phyloP scores from a whole-genome alignment of 371 early-diverging fungal species.

The Lichtheimia ornata region DNA sequence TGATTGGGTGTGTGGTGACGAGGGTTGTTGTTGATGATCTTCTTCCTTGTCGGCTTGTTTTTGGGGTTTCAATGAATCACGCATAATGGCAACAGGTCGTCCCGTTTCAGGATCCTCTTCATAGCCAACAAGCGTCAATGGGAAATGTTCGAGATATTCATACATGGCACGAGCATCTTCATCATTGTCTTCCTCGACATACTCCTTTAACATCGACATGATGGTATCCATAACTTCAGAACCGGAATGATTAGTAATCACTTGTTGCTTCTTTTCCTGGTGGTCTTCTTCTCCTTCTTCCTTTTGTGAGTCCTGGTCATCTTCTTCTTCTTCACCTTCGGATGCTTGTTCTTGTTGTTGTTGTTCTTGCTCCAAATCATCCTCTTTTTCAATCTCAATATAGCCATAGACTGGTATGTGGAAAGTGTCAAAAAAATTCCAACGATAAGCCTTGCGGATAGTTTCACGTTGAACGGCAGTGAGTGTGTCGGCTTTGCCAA shows the following conservation, averaged over 20 bases:
- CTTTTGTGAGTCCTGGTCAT: slow-evolving; percentile 23
- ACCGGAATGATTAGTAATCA: too few species aligned
- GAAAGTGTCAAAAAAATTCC: slow-evolving; percentile 55
- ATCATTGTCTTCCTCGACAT: slow-evolving; percentile 31
- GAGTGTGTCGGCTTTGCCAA: slow-evolving; percentile 96
- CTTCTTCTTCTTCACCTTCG: slow-evolving; percentile 23
- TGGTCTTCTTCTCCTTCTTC: slow-evolving; percentile 21
- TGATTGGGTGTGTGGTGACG: not conserved
- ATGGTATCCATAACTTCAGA: slow-evolving; percentile 11
- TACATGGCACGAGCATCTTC: slow-evolving; percentile 36
- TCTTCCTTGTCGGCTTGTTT: slow-evolving; percentile 40
- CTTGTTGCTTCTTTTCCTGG: not conserved
- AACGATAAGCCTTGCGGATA: slow-evolving; percentile 72
- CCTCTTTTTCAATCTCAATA: slow-evolving; percentile 63
- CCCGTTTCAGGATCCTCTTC: slow-evolving; percentile 55
- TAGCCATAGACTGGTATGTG: slow-evolving; percentile 73
- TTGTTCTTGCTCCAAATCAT: slow-evolving; percentile 31
- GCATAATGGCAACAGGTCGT: slow-evolving; percentile 23
- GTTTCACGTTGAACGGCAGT: slow-evolving; percentile 81
- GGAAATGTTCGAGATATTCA: slow-evolving; percentile 46
- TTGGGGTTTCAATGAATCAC: not conserved
- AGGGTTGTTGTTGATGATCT: slow-evolving; percentile 41
- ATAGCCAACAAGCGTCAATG: slow-evolving; percentile 76
- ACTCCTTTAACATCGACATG: slow-evolving; percentile 23
- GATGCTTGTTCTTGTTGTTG: slow-evolving; percentile 11